Evolutionary conservation across 1,284 basidiomycete genomes (phyloP).

Genomic region (Tilletiaria anomala): DNA sequence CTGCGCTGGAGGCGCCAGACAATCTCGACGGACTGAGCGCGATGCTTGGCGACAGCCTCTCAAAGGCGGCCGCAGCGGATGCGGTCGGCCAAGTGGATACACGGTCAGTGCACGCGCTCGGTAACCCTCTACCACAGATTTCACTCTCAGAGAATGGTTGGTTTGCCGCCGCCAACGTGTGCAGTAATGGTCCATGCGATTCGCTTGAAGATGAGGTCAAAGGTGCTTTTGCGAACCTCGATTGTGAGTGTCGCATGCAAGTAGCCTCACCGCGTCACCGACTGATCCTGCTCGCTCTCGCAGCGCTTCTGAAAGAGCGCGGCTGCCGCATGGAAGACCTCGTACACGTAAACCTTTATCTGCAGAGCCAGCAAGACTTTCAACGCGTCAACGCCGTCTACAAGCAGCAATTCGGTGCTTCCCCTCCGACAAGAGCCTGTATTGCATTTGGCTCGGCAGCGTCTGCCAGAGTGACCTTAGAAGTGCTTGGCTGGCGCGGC

Average conservation of each 20-base stretch:
- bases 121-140: too few species aligned
- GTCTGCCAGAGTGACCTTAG: too few species aligned
- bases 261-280: background rate
- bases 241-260: background rate
- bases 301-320: background rate
- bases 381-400: conserved; percentile 48
- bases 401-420: conserved; percentile 64
- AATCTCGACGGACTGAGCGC: background rate
- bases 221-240: background rate
- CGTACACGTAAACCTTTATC: conserved; percentile 65
- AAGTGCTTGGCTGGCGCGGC: background rate
- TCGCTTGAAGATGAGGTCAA: background rate
- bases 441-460: too few species aligned
- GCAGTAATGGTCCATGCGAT: background rate
- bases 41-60: background rate
- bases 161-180: too few species aligned
- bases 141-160: too few species aligned
- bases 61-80: background rate
- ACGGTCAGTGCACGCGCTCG: too few species aligned
- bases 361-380: conserved; percentile 45
- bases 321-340: conserved; percentile 1
- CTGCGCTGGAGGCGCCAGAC: background rate
- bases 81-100: too few species aligned
- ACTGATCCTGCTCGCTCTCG: background rate
- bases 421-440: conserved; percentile 83